These are phyloP conservation scores for Xylaria acuta DNA, from an alignment of 495 filamentous ascomycete species.

Conservation along the genomic window DNA sequence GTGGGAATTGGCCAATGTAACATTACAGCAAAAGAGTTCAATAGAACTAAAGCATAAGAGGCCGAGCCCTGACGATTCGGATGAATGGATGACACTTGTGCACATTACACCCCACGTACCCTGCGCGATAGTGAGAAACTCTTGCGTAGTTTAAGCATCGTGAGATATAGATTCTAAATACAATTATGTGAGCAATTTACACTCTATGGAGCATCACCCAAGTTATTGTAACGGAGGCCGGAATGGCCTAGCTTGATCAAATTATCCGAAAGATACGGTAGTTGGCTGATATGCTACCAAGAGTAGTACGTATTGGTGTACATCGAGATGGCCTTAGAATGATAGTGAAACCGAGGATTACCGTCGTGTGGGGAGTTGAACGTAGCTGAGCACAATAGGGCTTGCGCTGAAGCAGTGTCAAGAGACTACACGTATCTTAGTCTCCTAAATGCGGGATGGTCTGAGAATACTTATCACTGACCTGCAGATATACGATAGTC, in stretches of 20 bases:
- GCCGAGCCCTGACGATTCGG: background rate
- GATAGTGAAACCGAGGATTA: background rate
- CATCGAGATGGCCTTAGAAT: background rate
- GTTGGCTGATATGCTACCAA: background rate
- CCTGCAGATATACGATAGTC: background rate
- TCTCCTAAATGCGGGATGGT: background rate
- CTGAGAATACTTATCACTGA: background rate
- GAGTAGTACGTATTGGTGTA: background rate
- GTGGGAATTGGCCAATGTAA: background rate
- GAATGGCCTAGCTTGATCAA: background rate
- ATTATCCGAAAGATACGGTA: background rate
- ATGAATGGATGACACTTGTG: background rate
- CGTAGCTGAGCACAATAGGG: background rate
- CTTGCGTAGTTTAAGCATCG: background rate
- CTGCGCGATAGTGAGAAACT: background rate
- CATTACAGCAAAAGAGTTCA: background rate
- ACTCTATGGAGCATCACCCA: background rate
- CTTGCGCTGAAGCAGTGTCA: background rate
- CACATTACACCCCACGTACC: background rate
- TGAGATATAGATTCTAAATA: background rate
- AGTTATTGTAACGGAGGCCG: background rate
- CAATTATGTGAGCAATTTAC: background rate
- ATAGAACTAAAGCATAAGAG: background rate
- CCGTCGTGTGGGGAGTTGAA: background rate
- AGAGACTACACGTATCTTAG: slow-evolving; percentile 2